A percentile compares a stretch with the other conserved stretches of the same genome.
phyloP scores from a whole-genome alignment of 140 eudicot species.

The Flaveria floridana region DNA sequence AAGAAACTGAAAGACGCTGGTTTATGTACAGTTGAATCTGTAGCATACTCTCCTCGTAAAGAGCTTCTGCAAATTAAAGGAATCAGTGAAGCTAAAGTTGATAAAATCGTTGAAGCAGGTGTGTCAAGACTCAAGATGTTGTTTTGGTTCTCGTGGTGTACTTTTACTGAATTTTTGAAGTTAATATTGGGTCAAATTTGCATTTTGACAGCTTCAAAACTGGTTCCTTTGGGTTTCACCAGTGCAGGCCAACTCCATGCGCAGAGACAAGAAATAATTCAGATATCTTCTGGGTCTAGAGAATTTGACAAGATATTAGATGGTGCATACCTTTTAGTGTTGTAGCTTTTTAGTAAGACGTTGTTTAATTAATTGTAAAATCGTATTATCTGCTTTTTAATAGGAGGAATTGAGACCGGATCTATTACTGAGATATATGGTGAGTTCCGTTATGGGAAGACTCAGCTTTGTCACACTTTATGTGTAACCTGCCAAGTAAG shows the following conservation, averaged over 20 bases:
- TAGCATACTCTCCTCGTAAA: constrained; percentile 85
- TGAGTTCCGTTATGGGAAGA: constrained; percentile 91
- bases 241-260: constrained; percentile 89
- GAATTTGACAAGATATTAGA: constrained; percentile 92
- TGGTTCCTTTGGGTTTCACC: constrained; percentile 96
- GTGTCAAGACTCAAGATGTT: constrained; percentile 27
- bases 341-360: background rate
- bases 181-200: constrained; percentile 3
- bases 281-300: constrained; percentile 84
- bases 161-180: background rate
- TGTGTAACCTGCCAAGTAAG: constrained; percentile 93
- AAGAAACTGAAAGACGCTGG: constrained; percentile 98
- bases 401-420: constrained; percentile 94
- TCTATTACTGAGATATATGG: constrained; percentile 91
- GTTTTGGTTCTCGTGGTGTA: constrained; percentile 10
- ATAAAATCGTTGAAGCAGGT: constrained; percentile 96
- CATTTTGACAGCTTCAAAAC: constrained; percentile 66
- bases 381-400: background rate
- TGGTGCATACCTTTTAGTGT: constrained; percentile 41
- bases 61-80: constrained; percentile 95
- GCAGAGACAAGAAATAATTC: constrained; percentile 84
- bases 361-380: background rate
- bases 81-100: constrained; percentile 98
- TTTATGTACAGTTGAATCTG: constrained; percentile 88
- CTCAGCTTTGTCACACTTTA: constrained; percentile 91